Base-by-base conservation (phyloP, 2,329 filamentous ascomycete genomes). In the Talaromyces pinophilus region DNA sequence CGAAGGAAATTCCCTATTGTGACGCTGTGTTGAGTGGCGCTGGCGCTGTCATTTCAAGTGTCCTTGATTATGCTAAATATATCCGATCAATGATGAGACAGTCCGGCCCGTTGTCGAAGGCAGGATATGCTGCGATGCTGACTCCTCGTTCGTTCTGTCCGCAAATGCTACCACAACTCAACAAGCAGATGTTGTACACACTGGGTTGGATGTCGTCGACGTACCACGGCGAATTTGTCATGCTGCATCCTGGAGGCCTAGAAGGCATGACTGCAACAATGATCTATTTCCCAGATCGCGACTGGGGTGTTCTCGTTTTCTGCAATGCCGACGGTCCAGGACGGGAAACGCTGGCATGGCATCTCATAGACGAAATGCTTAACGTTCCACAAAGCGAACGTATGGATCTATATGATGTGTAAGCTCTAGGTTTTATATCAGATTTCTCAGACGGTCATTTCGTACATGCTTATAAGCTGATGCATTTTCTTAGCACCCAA, bases 211-310 rank as follows among this genome's bases (percentile, higher is more conserved):
- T 67, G 25, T 33, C 67, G 11, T 59, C 67, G 33, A 67, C 59
- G 2, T 69, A 70, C 22, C 35, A 57, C 13, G 68, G 65, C 1
- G 62, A 66, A 57, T 30, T 52, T 25, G 30, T 70, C 8, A 46
- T 70, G 19, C 35, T 62, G 19, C 69, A 70, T 64, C 46, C 48
- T 3, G 69, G 69, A 28, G 63, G 60, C 22, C 63, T 68, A 42
- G 62, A 50, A 15, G 69, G 69, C 22, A 69, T 64, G 35, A 68
- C 66, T 35, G 66, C 69, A 10, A 50, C 55, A 10, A 65, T 68
- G 40, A 57, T 64, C 17, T 44, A 65, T 28, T 54, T 69, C 7
- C 68, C 68, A 15, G 54, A 61, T 15, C 54, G 62, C 1, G 59
- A 67, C 13, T 64, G 63, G 25, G 68, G 68, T 48, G 38, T 68